These are phyloP conservation scores for Neonectria hederae DNA, from an alignment of 2,329 filamentous ascomycete species.

Conservation along the genomic window DNA sequence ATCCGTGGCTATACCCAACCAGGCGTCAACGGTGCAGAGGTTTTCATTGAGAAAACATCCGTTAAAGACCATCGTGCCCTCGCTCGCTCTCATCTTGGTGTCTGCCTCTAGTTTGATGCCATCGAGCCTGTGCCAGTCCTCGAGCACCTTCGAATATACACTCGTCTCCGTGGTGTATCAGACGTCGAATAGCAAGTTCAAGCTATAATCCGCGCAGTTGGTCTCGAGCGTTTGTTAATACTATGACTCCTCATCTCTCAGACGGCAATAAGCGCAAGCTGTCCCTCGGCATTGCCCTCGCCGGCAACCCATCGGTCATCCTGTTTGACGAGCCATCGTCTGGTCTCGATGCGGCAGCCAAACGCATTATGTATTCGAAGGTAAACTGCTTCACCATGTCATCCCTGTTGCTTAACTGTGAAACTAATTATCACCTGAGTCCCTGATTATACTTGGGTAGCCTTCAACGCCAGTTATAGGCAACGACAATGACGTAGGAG, in stretches of 20 bases:
- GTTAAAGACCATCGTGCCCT: constrained; percentile 75
- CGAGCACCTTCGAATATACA: constrained; percentile 90
- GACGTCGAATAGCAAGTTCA: constrained; percentile 81
- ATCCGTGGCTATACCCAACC: constrained; percentile 90
- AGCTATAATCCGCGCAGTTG: constrained; percentile 82
- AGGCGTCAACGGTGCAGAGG: constrained; percentile 74
- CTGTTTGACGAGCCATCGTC: constrained; percentile 90
- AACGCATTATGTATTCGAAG: constrained; percentile 78
- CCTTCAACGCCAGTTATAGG: no score
- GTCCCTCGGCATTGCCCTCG: constrained; percentile 88
- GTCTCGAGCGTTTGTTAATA: constrained; percentile 73
- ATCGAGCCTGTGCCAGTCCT: constrained; percentile 90
- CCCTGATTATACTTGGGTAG: no score
- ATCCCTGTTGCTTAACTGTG: no score
- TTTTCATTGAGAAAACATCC: constrained; percentile 81
- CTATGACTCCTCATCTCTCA: constrained; percentile 81
- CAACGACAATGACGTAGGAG: no score
- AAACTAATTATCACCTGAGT: no score
- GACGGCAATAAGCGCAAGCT: constrained; percentile 96
- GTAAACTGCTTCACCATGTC: no score
- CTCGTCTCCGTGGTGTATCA: constrained; percentile 79
- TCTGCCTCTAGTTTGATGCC: constrained; percentile 89
- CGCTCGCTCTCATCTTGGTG: constrained; percentile 82
- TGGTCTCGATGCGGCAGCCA: constrained; percentile 89
- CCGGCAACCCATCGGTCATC: constrained; percentile 89